These are phyloP conservation scores for Toxoplasma gondii DNA, from an alignment of 169 alveolate genomes.

Conservation along the genomic window DNA sequence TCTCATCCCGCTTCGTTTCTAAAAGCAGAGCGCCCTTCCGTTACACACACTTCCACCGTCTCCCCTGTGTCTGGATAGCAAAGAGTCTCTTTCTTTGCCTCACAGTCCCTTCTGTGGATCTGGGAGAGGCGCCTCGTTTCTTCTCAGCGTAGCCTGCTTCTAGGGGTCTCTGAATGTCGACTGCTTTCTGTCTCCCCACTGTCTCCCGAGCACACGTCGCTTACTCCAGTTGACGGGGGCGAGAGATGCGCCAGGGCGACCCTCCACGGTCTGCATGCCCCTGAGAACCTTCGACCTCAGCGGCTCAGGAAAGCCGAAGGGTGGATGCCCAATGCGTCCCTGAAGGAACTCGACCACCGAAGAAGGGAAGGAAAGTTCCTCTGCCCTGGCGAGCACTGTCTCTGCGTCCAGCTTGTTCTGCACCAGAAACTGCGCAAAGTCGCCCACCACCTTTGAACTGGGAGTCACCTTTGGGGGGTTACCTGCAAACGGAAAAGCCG, in stretches of 20 bases:
- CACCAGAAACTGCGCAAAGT: slow-evolving; percentile 55
- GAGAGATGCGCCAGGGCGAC: slow-evolving; percentile 30
- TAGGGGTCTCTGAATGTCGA: too few relatives aligned
- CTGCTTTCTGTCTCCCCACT: too few relatives aligned
- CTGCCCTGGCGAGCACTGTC: slow-evolving; percentile 1
- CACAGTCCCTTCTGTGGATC: too few relatives aligned
- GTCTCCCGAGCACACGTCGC: not conserved
- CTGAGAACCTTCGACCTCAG: slow-evolving; percentile 25
- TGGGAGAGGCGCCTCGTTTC: too few relatives aligned
- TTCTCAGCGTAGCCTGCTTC: too few relatives aligned
- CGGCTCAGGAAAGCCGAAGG: slow-evolving; percentile 63
- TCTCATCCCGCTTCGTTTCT: too few relatives aligned
- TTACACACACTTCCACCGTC: too few relatives aligned
- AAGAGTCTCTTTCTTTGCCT: too few relatives aligned
- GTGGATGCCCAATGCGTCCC: slow-evolving; percentile 59
- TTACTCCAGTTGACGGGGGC: slow-evolving; percentile 48
- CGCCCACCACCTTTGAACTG: slow-evolving; percentile 55
- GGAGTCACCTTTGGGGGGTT: slow-evolving; percentile 57
- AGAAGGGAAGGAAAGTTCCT: slow-evolving; percentile 30
- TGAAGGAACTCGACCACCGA: slow-evolving; percentile 49
- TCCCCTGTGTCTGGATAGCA: too few relatives aligned
- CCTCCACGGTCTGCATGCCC: slow-evolving; percentile 13
- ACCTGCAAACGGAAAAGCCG: slow-evolving; percentile 14
- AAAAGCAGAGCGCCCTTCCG: too few relatives aligned
- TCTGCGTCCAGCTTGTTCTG: slow-evolving; percentile 32